A percentile compares a stretch with the other conserved stretches of the same genome.
Conservation (phyloP, 31 red algal genomes). For the Asparagopsis taxiformis region DNA sequence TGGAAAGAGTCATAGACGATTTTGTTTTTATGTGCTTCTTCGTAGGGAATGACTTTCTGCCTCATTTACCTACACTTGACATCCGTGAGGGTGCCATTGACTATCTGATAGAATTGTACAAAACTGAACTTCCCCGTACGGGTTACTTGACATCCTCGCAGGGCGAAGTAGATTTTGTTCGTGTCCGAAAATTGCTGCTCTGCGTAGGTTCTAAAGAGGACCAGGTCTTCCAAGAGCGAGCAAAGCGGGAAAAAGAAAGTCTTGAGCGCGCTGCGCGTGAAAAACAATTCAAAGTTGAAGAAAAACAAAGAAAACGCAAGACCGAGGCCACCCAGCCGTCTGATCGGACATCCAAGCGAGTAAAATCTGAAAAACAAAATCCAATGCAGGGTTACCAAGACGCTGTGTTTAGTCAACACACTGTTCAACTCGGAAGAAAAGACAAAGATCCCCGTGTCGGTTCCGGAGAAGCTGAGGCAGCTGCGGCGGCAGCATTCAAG, state of each 20-base stretch:
- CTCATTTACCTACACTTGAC: slow-evolving; percentile 93
- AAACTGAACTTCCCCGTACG: slow-evolving; percentile 37
- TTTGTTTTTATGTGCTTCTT: slow-evolving; percentile 99
- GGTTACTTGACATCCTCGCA: slow-evolving; percentile 75
- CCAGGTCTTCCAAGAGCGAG: slow-evolving; percentile 68
- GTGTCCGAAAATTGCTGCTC: slow-evolving; percentile 57
- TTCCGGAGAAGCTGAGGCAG: slow-evolving; percentile 16
- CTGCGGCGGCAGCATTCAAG: slow-evolving; percentile 19
- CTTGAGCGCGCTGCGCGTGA: slow-evolving; percentile 22
- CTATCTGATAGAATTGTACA: slow-evolving; percentile 94
- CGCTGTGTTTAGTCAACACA: slow-evolving; percentile 17
- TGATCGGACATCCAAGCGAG: too few relatives aligned
- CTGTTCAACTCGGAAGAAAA: slow-evolving; percentile 49
- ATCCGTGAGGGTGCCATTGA: slow-evolving; percentile 98
- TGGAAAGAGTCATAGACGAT: slow-evolving; percentile 92
- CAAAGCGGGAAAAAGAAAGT: slow-evolving; percentile 23
- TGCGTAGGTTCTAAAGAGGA: slow-evolving; percentile 71
- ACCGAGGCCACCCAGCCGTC: too few relatives aligned
- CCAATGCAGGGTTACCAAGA: slow-evolving; percentile 42
- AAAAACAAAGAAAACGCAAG: too few relatives aligned
- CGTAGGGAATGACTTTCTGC: slow-evolving; percentile 98
- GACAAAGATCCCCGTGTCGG: slow-evolving; percentile 21
- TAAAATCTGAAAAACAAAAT: neutral
- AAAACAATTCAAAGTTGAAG: slow-evolving; percentile 14
- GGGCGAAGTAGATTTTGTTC: slow-evolving; percentile 73